A percentile compares a stretch with the other conserved stretches of the same genome.
Evolutionary conservation across 2,329 filamentous ascomycete species (phyloP).

Genomic region (Lecanicillium sp.): DNA sequence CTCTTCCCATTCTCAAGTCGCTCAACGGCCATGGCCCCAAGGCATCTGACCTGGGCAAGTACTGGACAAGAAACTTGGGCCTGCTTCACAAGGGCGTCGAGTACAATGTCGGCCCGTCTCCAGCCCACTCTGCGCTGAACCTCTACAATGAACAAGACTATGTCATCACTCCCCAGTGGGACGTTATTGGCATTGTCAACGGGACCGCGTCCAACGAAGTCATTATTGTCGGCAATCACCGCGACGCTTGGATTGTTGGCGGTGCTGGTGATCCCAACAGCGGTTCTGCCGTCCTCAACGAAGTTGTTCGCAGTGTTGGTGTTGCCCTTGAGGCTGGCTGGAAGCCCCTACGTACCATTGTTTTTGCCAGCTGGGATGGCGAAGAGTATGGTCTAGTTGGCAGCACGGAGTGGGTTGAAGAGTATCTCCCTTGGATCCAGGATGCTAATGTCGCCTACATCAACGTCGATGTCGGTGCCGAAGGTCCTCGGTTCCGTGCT

Average conservation of each 20-base stretch:
- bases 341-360: constrained; percentile 71
- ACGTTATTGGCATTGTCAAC: constrained; percentile 88
- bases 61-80: constrained; percentile 63
- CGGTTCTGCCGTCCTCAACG: constrained; percentile 70
- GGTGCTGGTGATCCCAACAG: constrained; percentile 78
- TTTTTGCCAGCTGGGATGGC: constrained; percentile 77
- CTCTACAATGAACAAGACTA: constrained; percentile 76
- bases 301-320: constrained; percentile 69
- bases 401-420: constrained; percentile 89
- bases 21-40: constrained; percentile 83
- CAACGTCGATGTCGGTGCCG: constrained; percentile 72
- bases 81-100: constrained; percentile 72
- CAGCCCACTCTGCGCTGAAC: constrained; percentile 62
- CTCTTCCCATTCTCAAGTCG: constrained; percentile 77
- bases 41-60: constrained; percentile 62
- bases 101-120: constrained; percentile 79
- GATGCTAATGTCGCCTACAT: constrained; percentile 70
- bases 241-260: constrained; percentile 85
- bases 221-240: constrained; percentile 83
- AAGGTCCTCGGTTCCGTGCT: constrained; percentile 54
- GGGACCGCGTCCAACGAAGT: constrained; percentile 80
- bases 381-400: constrained; percentile 83
- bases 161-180: constrained; percentile 74
- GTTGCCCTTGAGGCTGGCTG: constrained; percentile 53
- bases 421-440: constrained; percentile 74